Evolutionary conservation across 225 moss, liverwort and hornwort genomes (phyloP).

Genomic region (Bryoerythrophyllum caledonicum): DNA sequence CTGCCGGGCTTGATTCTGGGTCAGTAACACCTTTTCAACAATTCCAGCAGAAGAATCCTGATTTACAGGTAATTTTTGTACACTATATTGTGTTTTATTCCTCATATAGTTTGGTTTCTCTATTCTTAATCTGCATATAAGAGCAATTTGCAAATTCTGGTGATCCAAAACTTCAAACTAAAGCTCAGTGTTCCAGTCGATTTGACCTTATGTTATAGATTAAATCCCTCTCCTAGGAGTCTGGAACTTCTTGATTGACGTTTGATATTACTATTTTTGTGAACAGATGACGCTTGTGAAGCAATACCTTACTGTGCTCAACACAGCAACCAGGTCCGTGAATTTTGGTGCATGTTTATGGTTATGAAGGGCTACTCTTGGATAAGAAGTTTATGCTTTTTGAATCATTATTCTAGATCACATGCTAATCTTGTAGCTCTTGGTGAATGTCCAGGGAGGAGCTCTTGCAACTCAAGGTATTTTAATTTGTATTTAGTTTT

Average conservation of each 20-base stretch:
- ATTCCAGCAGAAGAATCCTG: conserved; percentile 31
- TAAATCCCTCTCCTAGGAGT: neutral
- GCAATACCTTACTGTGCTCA: conserved; percentile 39
- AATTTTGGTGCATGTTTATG: neutral
- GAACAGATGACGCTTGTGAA: conserved; percentile 39
- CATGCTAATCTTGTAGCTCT: neutral
- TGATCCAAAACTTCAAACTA: neutral
- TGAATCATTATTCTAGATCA: neutral
- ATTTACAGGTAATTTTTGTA: conserved; percentile 28
- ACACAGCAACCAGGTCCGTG: conserved; percentile 32
- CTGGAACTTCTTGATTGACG: neutral
- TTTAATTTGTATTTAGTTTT: neutral
- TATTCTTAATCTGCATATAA: neutral
- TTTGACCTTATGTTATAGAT: neutral
- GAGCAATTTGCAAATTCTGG: neutral
- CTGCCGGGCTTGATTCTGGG: neutral
- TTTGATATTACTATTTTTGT: neutral
- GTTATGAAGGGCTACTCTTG: neutral
- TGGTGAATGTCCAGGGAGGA: conserved; percentile 39
- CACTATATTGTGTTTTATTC: neutral
- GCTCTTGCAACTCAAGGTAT: conserved; percentile 42
- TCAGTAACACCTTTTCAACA: conserved; percentile 39
- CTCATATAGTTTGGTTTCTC: neutral
- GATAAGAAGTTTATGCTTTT: neutral
- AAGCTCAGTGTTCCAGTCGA: no score